Percentiles rank a stretch among this genome's conserved stretches.
Evolutionary conservation across 106 monocot species (phyloP).

Genomic region (Platanthera zijinensis): DNA sequence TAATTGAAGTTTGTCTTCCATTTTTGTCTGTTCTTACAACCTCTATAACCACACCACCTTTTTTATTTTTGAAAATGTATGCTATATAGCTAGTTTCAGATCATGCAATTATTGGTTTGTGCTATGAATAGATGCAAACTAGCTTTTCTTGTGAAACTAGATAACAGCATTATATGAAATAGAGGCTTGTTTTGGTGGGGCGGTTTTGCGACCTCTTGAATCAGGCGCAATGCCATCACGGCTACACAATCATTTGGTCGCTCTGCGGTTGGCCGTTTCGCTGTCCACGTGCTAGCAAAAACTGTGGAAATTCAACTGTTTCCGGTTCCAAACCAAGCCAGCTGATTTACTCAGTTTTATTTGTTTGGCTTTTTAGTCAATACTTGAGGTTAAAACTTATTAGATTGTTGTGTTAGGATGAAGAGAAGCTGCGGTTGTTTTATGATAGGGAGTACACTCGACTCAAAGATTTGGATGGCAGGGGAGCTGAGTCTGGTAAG

Average conservation of each 20-base stretch:
- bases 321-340: too few species aligned
- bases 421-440: slow-evolving; percentile 63
- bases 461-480: slow-evolving; percentile 57
- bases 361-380: neutral
- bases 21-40: too few species aligned
- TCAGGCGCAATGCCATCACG: too few species aligned
- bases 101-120: neutral
- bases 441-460: slow-evolving; percentile 66
- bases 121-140: neutral
- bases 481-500: slow-evolving; percentile 59
- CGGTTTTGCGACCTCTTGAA: too few species aligned
- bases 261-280: neutral
- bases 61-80: neutral
- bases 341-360: neutral
- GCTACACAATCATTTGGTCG: neutral
- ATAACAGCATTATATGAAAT: too few species aligned
- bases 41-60: neutral
- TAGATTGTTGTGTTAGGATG: slow-evolving; percentile 47
- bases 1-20: too few species aligned
- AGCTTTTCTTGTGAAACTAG: neutral
- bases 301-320: too few species aligned
- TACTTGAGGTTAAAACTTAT: slow-evolving; percentile 14
- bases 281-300: too few species aligned
- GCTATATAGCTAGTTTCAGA: neutral
- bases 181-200: too few species aligned